Percentiles rank a stretch among this genome's conserved stretches.
These are phyloP conservation scores for Ceratobasidium sp. DNA, from an alignment of 1,284 basidiomycete genomes.

Conservation along the genomic window DNA sequence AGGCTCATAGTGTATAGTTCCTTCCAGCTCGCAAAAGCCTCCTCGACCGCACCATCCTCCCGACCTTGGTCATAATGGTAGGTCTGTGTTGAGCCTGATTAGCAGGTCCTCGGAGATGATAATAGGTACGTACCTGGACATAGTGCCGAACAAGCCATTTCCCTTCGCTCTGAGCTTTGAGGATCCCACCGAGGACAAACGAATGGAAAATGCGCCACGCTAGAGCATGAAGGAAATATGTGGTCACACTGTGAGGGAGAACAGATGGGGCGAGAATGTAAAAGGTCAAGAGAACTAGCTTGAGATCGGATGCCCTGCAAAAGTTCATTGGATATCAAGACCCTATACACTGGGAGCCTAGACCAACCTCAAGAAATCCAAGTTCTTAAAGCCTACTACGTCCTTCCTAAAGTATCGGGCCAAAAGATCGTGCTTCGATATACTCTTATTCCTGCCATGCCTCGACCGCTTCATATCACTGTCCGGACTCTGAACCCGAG, in stretches of 20 bases:
- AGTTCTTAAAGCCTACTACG: conserved; percentile 77
- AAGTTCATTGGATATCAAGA: too few relatives aligned
- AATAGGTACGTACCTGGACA: conserved; percentile 61
- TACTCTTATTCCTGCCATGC: conserved; percentile 43
- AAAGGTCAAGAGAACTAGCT: conserved; percentile 64
- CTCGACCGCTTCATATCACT: neutral
- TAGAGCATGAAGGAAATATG: conserved; percentile 82
- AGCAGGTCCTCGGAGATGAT: neutral
- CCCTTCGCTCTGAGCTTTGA: conserved; percentile 82
- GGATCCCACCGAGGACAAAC: conserved; percentile 83
- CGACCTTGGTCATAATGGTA: conserved; percentile 49
- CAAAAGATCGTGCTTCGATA: conserved; percentile 87
- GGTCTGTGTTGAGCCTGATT: conserved; percentile 65
- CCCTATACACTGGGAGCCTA: too few relatives aligned
- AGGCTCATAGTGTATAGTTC: conserved; percentile 89
- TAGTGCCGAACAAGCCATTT: conserved; percentile 95
- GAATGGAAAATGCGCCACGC: conserved; percentile 90
- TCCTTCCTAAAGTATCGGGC: conserved; percentile 93
- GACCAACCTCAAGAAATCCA: conserved; percentile 81
- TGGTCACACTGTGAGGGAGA: conserved; percentile 54
- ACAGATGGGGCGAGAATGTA: conserved; percentile 62
- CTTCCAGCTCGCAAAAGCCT: conserved; percentile 97
- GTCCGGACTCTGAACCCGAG: neutral
- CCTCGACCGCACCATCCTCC: conserved; percentile 76
- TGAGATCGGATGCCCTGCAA: conserved; percentile 69